Conservation (phyloP, 1,284 basidiomycete genomes). For the Athelia sp. region DNA sequence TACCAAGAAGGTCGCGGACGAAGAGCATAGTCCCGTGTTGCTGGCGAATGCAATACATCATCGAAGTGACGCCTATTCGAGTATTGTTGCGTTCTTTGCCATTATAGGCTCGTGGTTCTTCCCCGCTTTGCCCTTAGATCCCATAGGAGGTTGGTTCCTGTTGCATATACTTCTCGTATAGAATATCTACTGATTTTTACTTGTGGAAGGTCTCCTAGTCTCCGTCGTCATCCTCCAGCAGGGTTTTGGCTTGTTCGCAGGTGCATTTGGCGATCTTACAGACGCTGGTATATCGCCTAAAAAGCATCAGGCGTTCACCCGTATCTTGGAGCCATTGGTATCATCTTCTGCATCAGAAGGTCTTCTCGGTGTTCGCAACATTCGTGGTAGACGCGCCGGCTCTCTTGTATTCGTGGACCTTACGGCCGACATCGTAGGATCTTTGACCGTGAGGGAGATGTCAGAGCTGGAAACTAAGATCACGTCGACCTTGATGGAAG, state of each 20-base stretch:
- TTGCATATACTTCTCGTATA: too few relatives aligned
- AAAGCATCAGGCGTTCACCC: constrained; percentile 49
- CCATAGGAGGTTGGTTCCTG: constrained; percentile 72
- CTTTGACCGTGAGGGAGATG: constrained; percentile 55
- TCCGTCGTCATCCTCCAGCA: constrained; percentile 87
- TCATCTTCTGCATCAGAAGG: constrained; percentile 21
- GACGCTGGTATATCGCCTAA: constrained; percentile 74
- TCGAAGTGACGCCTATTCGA: constrained; percentile 90
- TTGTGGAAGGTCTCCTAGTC: constrained; percentile 69
- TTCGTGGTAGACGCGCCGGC: constrained; percentile 78
- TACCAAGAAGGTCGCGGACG: constrained; percentile 84
- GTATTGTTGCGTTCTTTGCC: constrained; percentile 81
- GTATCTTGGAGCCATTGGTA: constrained; percentile 49
- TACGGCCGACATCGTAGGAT: constrained; percentile 60
- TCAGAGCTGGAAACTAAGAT: constrained; percentile 63
- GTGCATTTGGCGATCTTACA: constrained; percentile 79
- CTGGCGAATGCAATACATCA: constrained; percentile 93
- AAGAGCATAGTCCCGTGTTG: constrained; percentile 88
- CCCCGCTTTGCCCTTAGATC: constrained; percentile 87
- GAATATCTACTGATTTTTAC: constrained; percentile 10
- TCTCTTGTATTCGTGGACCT: constrained; percentile 73
- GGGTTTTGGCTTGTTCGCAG: constrained; percentile 67
- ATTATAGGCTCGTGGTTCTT: constrained; percentile 85
- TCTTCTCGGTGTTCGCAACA: constrained; percentile 53
- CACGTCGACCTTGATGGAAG: constrained; percentile 50